These are phyloP conservation scores for Tolypocladium endophyticum DNA, from an alignment of 2,329 filamentous ascomycete species.

Conservation along the genomic window DNA sequence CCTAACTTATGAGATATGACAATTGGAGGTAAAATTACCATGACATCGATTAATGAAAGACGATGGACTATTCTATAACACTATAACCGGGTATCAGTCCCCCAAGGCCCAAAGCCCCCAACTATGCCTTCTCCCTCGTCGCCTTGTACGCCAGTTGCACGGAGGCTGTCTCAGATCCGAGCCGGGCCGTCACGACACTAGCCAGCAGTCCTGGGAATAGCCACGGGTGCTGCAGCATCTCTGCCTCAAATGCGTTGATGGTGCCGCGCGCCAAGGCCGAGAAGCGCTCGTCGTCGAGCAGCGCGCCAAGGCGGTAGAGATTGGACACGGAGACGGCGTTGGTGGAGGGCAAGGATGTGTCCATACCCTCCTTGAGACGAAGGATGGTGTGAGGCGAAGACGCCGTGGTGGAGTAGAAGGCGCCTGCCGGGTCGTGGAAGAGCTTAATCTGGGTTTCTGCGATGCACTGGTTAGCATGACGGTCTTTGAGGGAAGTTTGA, in stretches of 20 bases:
- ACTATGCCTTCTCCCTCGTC: conserved; percentile 10
- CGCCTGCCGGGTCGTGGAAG: conserved; percentile 65
- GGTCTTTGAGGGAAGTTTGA: background rate
- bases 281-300: conserved; percentile 59
- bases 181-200: conserved; percentile 60
- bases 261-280: conserved; percentile 58
- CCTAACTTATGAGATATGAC: background rate
- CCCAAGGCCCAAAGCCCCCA: background rate
- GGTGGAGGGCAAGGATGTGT: conserved; percentile 79
- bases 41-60: background rate
- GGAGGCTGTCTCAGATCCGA: conserved; percentile 47
- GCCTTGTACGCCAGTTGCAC: conserved; percentile 14
- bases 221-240: conserved; percentile 88
- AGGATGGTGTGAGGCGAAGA: conserved; percentile 62
- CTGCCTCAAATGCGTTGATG: conserved; percentile 76
- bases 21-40: background rate
- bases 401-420: conserved; percentile 62
- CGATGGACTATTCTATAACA: background rate
- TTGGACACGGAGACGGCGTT: conserved; percentile 85
- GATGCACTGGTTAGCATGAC: conserved; percentile 2
- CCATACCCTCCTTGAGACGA: conserved; percentile 90
- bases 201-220: conserved; percentile 75
- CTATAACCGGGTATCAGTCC: background rate
- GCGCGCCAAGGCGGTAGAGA: conserved; percentile 64
- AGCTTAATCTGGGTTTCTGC: conserved; percentile 61